Percentiles rank a stretch among this genome's conserved stretches.
These are phyloP conservation scores for Chimonanthus praecox DNA, from an alignment of 164 flowering plant species.

Conservation along the genomic window DNA sequence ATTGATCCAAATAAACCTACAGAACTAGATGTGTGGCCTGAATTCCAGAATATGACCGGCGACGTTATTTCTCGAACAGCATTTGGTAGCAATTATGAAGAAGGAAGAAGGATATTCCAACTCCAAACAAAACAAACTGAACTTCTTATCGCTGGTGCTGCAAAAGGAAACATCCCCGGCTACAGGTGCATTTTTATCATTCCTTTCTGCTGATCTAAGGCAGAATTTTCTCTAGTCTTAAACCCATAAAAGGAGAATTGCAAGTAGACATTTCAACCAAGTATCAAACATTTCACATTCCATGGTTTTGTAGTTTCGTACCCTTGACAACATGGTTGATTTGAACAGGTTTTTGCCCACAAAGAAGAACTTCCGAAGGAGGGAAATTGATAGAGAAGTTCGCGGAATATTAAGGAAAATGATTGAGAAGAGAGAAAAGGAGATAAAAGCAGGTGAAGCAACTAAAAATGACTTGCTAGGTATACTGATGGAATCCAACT, in stretches of 20 bases:
- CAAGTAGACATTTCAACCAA: background rate
- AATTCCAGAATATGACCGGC: slow-evolving; percentile 12
- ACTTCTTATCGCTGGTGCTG: slow-evolving; percentile 1
- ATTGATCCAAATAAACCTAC: slow-evolving; percentile 1
- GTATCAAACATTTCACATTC: background rate
- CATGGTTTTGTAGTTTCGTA: background rate
- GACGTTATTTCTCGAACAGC: slow-evolving; percentile 18
- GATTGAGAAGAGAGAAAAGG: slow-evolving; percentile 31
- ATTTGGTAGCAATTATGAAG: slow-evolving; percentile 17
- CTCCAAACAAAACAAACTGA: slow-evolving; percentile 10
- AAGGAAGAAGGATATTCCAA: slow-evolving; percentile 14
- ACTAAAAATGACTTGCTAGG: slow-evolving; percentile 36
- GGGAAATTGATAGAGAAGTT: slow-evolving; percentile 22
- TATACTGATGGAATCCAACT: slow-evolving; percentile 37
- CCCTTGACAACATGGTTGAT: background rate
- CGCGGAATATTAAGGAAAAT: slow-evolving; percentile 16
- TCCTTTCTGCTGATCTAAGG: background rate
- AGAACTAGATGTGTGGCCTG: slow-evolving; percentile 22
- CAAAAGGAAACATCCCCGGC: slow-evolving; percentile 8
- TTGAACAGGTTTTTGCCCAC: slow-evolving; percentile 41
- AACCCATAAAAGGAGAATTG: background rate
- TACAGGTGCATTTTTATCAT: background rate
- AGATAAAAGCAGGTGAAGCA: slow-evolving; percentile 11
- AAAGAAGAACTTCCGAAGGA: slow-evolving; percentile 34
- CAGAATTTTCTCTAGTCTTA: background rate